These are phyloP conservation scores for Bipolaris oryzae DNA, from an alignment of 2,329 filamentous ascomycete genomes.

Conservation along the genomic window DNA sequence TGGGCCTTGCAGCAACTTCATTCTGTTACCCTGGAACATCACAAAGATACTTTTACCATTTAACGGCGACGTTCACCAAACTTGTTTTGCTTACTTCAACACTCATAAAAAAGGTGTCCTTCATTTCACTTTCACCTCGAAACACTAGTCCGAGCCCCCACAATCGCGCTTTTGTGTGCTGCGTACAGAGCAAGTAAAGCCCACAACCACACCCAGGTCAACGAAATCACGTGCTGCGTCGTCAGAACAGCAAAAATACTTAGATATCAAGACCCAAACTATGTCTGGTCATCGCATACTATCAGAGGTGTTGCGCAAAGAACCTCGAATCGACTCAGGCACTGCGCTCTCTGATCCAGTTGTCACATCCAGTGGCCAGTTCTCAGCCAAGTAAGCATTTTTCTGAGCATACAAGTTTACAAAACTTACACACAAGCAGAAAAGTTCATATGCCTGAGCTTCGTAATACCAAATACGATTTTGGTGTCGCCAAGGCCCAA, in stretches of 20 bases:
- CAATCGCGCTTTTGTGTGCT: neutral
- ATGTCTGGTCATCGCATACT: neutral
- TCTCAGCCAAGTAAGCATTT: neutral
- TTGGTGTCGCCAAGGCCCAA: constrained; percentile 1
- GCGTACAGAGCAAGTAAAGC: neutral
- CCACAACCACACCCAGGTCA: neutral
- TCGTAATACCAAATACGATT: neutral
- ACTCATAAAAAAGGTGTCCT: neutral
- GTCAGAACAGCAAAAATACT: neutral
- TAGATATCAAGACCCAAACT: neutral
- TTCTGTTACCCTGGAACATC: neutral
- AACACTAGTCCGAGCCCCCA: neutral
- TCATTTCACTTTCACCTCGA: constrained; percentile 9
- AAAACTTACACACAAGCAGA: constrained; percentile 3
- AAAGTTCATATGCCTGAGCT: neutral
- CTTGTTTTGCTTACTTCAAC: neutral
- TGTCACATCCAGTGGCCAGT: neutral
- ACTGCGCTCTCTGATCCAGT: constrained; percentile 7
- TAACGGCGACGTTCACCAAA: neutral
- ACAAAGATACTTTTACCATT: neutral
- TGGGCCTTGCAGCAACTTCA: neutral
- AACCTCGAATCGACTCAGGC: constrained; percentile 9
- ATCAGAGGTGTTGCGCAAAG: neutral
- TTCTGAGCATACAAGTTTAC: neutral
- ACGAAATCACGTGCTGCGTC: neutral